A percentile compares a stretch with the other conserved stretches of the same genome.
Conservation (phyloP, 495 filamentous ascomycete species). For the Amphirosellinia nigrospora region DNA sequence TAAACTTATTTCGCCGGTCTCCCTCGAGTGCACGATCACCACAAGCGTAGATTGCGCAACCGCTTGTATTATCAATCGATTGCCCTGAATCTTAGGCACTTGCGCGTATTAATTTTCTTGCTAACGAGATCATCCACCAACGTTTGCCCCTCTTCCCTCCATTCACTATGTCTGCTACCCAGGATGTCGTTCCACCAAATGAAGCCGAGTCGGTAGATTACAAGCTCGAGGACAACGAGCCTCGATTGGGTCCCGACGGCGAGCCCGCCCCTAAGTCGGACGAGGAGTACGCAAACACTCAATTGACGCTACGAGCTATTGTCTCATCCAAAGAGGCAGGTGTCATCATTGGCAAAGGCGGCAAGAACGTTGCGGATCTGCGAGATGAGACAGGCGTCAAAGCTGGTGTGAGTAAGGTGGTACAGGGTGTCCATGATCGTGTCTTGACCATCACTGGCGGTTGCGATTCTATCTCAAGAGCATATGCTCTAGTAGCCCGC, state of each 20-base stretch:
- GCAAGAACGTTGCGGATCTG: constrained; percentile 96
- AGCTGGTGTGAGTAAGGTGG: constrained; percentile 97
- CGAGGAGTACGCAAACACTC: constrained; percentile 90
- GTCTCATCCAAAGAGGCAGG: constrained; percentile 98
- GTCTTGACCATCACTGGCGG: constrained; percentile 93
- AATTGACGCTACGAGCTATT: constrained; percentile 93
- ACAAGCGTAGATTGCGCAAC: constrained; percentile 1
- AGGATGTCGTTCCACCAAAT: constrained; percentile 50
- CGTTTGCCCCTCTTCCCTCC: background rate
- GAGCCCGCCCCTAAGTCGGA: constrained; percentile 83
- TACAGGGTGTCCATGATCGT: constrained; percentile 94
- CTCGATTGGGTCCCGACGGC: constrained; percentile 67
- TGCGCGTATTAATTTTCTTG: background rate
- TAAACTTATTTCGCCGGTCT: constrained; percentile 24
- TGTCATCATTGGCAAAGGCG: constrained; percentile 97
- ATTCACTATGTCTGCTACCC: constrained; percentile 53
- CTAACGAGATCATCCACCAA: background rate
- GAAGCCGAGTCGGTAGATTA: constrained; percentile 54
- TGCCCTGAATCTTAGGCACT: background rate
- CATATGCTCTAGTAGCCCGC: constrained; percentile 91
- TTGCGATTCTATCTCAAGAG: constrained; percentile 83
- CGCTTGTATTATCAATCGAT: background rate
- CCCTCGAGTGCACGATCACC: constrained; percentile 4
- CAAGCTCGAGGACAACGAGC: constrained; percentile 58
- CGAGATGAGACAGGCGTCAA: constrained; percentile 97